phyloP scores from a whole-genome alignment of 805 yeast genomes.

The Starmerella sp. region DNA sequence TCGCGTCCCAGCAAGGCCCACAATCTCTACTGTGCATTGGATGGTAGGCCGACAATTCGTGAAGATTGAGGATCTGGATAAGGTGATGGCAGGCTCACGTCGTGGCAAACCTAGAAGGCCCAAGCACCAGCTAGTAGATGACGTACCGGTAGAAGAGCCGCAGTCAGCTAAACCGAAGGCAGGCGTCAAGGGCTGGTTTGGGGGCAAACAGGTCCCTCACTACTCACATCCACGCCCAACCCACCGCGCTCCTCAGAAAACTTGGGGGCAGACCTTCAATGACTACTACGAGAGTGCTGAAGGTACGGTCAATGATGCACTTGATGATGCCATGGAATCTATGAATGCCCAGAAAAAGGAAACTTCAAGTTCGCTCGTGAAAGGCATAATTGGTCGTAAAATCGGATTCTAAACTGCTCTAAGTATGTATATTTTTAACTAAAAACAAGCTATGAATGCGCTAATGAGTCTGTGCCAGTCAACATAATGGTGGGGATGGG shows the following conservation, averaged over 20 bases:
- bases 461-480: too few species aligned
- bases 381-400: slow-evolving; percentile 20
- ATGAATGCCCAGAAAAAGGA: slow-evolving; percentile 15
- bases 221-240: slow-evolving; percentile 11
- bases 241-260: slow-evolving; percentile 14
- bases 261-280: slow-evolving; percentile 25
- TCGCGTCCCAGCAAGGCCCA: slow-evolving; percentile 67
- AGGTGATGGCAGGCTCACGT: slow-evolving; percentile 61
- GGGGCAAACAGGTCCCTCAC: slow-evolving; percentile 5
- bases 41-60: slow-evolving; percentile 63
- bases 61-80: slow-evolving; percentile 51
- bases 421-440: not conserved
- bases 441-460: not conserved
- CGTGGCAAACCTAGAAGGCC: slow-evolving; percentile 42
- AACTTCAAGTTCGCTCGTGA: slow-evolving; percentile 19
- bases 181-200: slow-evolving; percentile 9
- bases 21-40: slow-evolving; percentile 71
- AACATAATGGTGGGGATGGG: too few species aligned
- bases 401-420: slow-evolving; percentile 16
- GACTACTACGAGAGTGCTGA: slow-evolving; percentile 24
- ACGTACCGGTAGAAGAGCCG: slow-evolving; percentile 6
- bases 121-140: slow-evolving; percentile 17
- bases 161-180: slow-evolving; percentile 1
- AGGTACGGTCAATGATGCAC: slow-evolving; percentile 40
- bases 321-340: slow-evolving; percentile 35